Evolutionary conservation across 2,329 filamentous ascomycete genomes (phyloP), one percentile per base, ranked within the genome.

Genomic region (Fusarium sp.): DNA sequence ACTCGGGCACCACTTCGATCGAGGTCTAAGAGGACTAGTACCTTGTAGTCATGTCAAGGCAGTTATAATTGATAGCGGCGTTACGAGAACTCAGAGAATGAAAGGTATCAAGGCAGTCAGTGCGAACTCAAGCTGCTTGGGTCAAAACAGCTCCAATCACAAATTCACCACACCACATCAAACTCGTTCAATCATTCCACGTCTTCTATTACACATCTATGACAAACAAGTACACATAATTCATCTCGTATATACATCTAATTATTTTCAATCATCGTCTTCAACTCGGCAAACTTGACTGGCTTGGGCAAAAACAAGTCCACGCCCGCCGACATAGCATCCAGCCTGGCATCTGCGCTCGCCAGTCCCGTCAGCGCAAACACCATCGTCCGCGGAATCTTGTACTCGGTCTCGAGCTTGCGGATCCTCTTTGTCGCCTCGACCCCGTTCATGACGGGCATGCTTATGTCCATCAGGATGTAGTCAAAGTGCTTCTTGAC

Each of bases 361-460:
- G 86, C 87, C 28, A 88, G 78, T 0, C 87, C 87, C 3, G 87
- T 89, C 30, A 89, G 75, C 0, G 87, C 87, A 50, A 89, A 85
- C 33, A 89, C 83, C 1, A 82, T 85, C 1, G 85, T 83, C 2
- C 82, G 83, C 6, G 79, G 72, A 6, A 85, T 70, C 3, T 77
- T 79, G 16, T 82, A 78, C 9, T 85, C 82, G 8, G 80, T 79
- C 73, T 89, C 87, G 24, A 86, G 81, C 5, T 83, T 81, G 7
- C 87, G 83, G 26, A 89, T 89, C 60, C 80, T 81, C 15, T 82
- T 80, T 14, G 87, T 89, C 0, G 85, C 82, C 26, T 85, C 84
- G 20, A 87, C 79, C 0, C 86, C 86, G 70, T 89, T 84, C 71
- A 90, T 85, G 9, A 89, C 80, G 0, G 88, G 88, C 88, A 90